Evolutionary conservation across 305 asterid genomes (phyloP).

Genomic region (Striga hermonthica): DNA sequence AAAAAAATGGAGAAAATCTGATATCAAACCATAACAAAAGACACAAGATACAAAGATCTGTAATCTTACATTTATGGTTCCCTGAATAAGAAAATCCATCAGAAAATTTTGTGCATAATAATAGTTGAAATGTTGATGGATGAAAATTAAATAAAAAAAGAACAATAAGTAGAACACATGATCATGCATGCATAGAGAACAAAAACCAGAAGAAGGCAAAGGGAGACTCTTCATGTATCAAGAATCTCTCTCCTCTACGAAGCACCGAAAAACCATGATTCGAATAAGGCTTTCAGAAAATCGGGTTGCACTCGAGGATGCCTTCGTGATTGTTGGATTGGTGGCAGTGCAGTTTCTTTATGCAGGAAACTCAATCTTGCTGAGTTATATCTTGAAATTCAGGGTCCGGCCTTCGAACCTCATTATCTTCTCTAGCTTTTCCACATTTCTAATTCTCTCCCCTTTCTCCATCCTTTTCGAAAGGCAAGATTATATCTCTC

Average conservation of each 20-base stretch:
- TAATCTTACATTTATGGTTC: too few relatives aligned
- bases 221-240: slow-evolving; percentile 26
- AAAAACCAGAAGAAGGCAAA: slow-evolving; percentile 8
- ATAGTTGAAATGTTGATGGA: too few relatives aligned
- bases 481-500: slow-evolving; percentile 41
- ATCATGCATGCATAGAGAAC: slow-evolving; percentile 21
- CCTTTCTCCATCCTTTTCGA: slow-evolving; percentile 63
- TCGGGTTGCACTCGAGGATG: slow-evolving; percentile 48
- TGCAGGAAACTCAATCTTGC: slow-evolving; percentile 68
- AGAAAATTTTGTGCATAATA: too few relatives aligned
- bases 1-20: slow-evolving; percentile 1
- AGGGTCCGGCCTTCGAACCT: slow-evolving; percentile 65
- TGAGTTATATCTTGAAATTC: slow-evolving; percentile 58
- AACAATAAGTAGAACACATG: neutral
- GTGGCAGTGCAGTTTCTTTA: slow-evolving; percentile 61
- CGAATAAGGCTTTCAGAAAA: slow-evolving; percentile 21
- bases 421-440: slow-evolving; percentile 58
- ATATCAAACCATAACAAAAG: too few relatives aligned
- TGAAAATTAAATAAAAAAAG: neutral
- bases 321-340: slow-evolving; percentile 51
- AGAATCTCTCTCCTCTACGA: slow-evolving; percentile 20
- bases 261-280: slow-evolving; percentile 8
- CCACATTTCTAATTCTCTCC: slow-evolving; percentile 60
- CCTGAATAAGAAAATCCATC: too few relatives aligned
- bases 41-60: too few relatives aligned